phyloP scores from a whole-genome alignment of 495 filamentous ascomycete species.

The Wilcoxina mikolae region DNA sequence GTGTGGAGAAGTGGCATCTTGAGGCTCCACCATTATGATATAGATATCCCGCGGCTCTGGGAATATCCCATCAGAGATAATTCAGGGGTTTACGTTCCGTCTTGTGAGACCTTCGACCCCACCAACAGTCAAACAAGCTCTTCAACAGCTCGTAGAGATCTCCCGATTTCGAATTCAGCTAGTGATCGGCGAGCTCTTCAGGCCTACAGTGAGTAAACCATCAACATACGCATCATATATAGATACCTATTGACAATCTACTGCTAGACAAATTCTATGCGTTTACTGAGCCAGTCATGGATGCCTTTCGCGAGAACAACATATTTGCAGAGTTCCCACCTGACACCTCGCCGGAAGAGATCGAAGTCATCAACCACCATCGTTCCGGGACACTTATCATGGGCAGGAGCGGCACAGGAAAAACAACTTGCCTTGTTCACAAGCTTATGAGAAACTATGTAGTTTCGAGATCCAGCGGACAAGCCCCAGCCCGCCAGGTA shows the following conservation, averaged over 20 bases:
- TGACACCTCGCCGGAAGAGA: slow-evolving; percentile 31
- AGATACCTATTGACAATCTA: not conserved
- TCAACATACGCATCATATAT: not conserved
- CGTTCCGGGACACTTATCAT: slow-evolving; percentile 31
- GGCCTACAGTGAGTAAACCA: not conserved
- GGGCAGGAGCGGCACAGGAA: slow-evolving; percentile 36
- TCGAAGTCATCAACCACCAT: slow-evolving; percentile 29
- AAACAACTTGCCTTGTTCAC: slow-evolving; percentile 35
- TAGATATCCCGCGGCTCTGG: not conserved
- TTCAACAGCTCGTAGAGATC: not conserved
- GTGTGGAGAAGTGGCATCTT: not conserved
- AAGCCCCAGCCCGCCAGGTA: slow-evolving; percentile 29
- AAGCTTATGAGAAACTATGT: slow-evolving; percentile 30
- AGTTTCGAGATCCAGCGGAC: slow-evolving; percentile 9
- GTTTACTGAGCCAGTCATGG: slow-evolving; percentile 30
- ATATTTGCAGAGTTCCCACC: slow-evolving; percentile 30
- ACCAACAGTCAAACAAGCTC: not conserved
- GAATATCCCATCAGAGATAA: not conserved
- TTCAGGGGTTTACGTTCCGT: slow-evolving; percentile 5
- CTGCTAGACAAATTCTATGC: slow-evolving; percentile 32
- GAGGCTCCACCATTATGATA: not conserved
- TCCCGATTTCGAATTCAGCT: slow-evolving; percentile 8
- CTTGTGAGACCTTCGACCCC: not conserved
- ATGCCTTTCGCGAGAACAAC: slow-evolving; percentile 12
- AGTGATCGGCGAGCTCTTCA: not conserved